Evolutionary conservation across 2,329 filamentous ascomycete genomes (phyloP).

Genomic region (Trichoderma lentiforme): DNA sequence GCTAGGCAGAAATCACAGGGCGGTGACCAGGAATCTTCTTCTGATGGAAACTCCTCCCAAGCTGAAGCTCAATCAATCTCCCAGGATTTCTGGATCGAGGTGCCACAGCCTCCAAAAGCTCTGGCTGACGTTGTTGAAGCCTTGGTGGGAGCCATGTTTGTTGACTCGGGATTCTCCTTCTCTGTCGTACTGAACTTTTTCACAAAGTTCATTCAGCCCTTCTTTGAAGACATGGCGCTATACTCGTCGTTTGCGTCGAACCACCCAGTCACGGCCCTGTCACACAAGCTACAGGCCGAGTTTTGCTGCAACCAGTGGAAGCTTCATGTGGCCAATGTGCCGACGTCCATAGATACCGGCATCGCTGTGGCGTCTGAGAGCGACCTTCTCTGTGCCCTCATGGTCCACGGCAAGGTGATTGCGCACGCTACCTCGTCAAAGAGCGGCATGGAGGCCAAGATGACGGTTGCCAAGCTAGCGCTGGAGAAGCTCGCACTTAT

Average conservation of each 20-base stretch:
- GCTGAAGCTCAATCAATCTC: not conserved
- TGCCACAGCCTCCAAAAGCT: constrained; percentile 64
- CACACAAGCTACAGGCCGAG: constrained; percentile 58
- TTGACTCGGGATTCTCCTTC: constrained; percentile 82
- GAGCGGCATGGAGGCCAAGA: constrained; percentile 70
- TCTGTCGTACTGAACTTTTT: constrained; percentile 73
- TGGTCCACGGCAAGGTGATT: constrained; percentile 71
- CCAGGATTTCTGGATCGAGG: constrained; percentile 65
- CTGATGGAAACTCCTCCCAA: not conserved
- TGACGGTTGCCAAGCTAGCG: constrained; percentile 55
- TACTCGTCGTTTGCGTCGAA: constrained; percentile 86
- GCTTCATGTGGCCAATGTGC: constrained; percentile 47
- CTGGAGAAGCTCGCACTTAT: constrained; percentile 10
- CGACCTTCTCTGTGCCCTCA: constrained; percentile 66
- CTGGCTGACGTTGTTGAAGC: constrained; percentile 87
- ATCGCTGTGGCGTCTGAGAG: constrained; percentile 38
- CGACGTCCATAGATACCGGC: constrained; percentile 40
- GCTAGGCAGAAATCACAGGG: constrained; percentile 27
- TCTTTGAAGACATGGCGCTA: constrained; percentile 79
- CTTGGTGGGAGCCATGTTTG: constrained; percentile 84
- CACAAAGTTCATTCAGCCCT: constrained; percentile 66
- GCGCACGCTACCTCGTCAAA: constrained; percentile 54
- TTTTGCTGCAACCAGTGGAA: constrained; percentile 64
- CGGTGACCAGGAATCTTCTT: not conserved
- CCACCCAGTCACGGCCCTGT: constrained; percentile 75